Conservation (phyloP, 148 eudicot species). For the Limonium bicolor region DNA sequence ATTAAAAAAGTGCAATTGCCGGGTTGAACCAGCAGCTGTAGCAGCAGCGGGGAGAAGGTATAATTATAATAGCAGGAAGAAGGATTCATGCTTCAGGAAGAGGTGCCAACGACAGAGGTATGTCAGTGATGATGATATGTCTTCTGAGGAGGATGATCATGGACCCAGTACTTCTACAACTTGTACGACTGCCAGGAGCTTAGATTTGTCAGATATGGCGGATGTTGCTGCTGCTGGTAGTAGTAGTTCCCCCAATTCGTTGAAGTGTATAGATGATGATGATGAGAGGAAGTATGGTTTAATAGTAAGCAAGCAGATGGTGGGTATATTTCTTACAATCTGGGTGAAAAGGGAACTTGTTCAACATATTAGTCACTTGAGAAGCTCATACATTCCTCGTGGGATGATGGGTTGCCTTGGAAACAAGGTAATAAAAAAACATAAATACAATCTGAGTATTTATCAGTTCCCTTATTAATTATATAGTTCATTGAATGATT, state of each 20-base stretch:
- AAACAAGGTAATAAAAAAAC: conserved; percentile 32
- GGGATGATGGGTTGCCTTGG: conserved; percentile 66
- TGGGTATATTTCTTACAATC: conserved; percentile 40
- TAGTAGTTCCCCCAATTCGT: conserved; percentile 5
- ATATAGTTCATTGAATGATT: no score
- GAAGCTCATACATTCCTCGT: conserved; percentile 32
- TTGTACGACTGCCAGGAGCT: conserved; percentile 15
- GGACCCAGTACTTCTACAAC: conserved; percentile 13
- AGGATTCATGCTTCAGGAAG: conserved; percentile 41
- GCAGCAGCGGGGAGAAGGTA: conserved; percentile 28
- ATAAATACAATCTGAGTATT: no score
- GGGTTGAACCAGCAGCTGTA: conserved; percentile 17
- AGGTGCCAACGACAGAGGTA: conserved; percentile 30
- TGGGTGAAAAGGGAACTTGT: conserved; percentile 46
- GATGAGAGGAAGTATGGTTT: conserved; percentile 23
- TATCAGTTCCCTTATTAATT: no score
- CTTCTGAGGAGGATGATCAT: conserved; percentile 40
- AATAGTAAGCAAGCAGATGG: conserved; percentile 53
- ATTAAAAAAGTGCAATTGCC: conserved; percentile 54
- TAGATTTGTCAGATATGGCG: no score
- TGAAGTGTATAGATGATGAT: no score
- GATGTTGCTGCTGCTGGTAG: conserved; percentile 16
- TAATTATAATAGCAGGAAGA: conserved; percentile 14
- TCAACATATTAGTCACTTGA: conserved; percentile 43
- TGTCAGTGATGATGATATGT: conserved; percentile 19